Percentiles rank a stretch among this genome's conserved stretches.
These are phyloP conservation scores for Emmonsia crescens DNA, from an alignment of 2,329 filamentous ascomycete genomes.

Conservation along the genomic window DNA sequence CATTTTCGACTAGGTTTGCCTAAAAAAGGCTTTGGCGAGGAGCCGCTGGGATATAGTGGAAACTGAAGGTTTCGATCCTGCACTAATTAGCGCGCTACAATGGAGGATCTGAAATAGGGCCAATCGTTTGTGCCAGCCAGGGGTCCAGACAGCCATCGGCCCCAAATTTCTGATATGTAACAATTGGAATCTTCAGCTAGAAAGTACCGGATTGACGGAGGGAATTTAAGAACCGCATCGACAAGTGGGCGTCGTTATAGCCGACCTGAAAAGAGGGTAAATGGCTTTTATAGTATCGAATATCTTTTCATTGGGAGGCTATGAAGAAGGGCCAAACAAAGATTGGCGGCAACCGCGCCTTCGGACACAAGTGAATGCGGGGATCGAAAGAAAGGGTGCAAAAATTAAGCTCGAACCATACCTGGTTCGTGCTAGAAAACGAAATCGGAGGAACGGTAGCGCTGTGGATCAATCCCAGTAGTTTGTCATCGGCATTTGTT, in stretches of 20 bases:
- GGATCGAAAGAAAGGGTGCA: neutral
- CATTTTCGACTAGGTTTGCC: neutral
- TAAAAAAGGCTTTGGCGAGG: neutral
- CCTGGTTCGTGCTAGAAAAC: neutral
- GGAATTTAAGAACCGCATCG: neutral
- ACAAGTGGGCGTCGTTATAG: neutral
- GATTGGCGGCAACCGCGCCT: neutral
- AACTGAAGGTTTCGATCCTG: neutral
- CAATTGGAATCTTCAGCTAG: neutral
- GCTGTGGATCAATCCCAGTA: neutral
- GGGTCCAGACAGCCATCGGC: slow-evolving; percentile 1
- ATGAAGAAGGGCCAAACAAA: neutral
- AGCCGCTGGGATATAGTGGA: neutral
- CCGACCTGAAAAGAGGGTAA: neutral
- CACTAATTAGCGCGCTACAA: neutral
- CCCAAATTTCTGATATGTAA: neutral
- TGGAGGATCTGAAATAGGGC: neutral
- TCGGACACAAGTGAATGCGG: neutral
- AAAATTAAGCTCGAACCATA: neutral
- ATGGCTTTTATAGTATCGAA: neutral
- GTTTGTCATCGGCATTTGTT: neutral
- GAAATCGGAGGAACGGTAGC: neutral
- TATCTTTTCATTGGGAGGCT: neutral
- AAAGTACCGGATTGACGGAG: neutral
- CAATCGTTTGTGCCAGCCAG: neutral